phyloP scores from a whole-genome alignment of 768 basidiomycete genomes.

The Suillus fuscotomentosus region DNA sequence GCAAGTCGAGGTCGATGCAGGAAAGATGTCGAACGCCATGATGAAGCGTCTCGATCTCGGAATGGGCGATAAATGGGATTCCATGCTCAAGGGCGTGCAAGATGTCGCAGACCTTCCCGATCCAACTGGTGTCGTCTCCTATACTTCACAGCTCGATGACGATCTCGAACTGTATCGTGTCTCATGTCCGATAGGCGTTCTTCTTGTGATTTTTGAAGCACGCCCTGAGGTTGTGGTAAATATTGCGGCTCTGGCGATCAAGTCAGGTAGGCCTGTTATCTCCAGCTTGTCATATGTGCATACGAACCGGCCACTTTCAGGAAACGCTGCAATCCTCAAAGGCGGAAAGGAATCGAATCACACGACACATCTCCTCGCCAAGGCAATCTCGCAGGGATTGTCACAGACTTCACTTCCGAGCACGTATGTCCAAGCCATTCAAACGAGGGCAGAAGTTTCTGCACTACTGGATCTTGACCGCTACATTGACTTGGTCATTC shows the following conservation, averaged over 20 bases:
- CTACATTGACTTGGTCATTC: conserved; percentile 97
- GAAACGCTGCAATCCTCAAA: conserved; percentile 96
- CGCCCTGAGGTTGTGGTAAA: conserved; percentile 98
- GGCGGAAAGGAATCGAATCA: conserved; percentile 93
- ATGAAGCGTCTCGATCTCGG: conserved; percentile 83
- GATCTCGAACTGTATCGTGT: conserved; percentile 87
- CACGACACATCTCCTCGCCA: conserved; percentile 74
- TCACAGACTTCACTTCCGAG: conserved; percentile 68
- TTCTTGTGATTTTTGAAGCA: conserved; percentile 96
- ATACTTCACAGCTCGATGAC: conserved; percentile 89
- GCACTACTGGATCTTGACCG: conserved; percentile 82
- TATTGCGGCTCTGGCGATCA: conserved; percentile 93
- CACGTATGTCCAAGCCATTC: conserved; percentile 88
- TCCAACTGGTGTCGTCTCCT: conserved; percentile 83
- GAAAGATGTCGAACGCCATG: conserved; percentile 79
- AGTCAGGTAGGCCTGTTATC: conserved; percentile 66
- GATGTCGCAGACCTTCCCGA: conserved; percentile 87
- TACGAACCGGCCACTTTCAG: conserved; percentile 36
- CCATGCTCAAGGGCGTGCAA: conserved; percentile 86
- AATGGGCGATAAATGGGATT: conserved; percentile 86
- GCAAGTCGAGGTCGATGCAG: conserved; percentile 72
- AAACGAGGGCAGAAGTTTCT: conserved; percentile 89
- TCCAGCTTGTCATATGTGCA: neutral
- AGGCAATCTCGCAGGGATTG: conserved; percentile 78
- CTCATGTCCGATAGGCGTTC: conserved; percentile 93